phyloP scores from a whole-genome alignment of 345 rosid genomes.

The Populus nigra region DNA sequence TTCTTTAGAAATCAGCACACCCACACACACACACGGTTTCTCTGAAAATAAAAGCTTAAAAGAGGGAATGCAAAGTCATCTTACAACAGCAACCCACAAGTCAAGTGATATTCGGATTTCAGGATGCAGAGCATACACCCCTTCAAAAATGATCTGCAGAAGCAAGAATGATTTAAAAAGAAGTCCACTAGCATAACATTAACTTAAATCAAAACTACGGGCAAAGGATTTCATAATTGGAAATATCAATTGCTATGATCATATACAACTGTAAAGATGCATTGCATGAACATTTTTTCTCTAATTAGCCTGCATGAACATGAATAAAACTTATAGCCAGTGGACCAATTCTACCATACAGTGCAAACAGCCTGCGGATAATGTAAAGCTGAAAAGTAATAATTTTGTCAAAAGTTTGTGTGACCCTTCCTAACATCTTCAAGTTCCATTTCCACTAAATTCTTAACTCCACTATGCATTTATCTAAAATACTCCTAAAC shows the following conservation, averaged over 20 bases:
- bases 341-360: neutral
- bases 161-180: neutral
- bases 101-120: conserved; percentile 85
- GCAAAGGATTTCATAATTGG: neutral
- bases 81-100: conserved; percentile 98
- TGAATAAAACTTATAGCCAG: neutral
- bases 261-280: neutral
- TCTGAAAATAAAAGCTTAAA: conserved; percentile 12
- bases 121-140: conserved; percentile 95
- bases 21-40: neutral
- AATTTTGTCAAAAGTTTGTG: neutral
- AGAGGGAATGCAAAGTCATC: conserved; percentile 31
- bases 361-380: neutral
- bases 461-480: neutral
- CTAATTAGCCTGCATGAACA: neutral
- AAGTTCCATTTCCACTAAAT: neutral
- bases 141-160: conserved; percentile 86
- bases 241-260: conserved; percentile 2
- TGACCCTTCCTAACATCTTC: neutral
- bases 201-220: neutral
- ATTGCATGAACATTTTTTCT: neutral
- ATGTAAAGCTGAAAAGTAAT: neutral
- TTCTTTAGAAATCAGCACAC: neutral
- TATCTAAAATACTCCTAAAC: neutral
- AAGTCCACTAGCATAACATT: conserved; percentile 3